Evolutionary conservation across 345 rosid genomes (phyloP), one percentile per base, ranked within the genome.

Genomic region (Capsella bursapastoris): DNA sequence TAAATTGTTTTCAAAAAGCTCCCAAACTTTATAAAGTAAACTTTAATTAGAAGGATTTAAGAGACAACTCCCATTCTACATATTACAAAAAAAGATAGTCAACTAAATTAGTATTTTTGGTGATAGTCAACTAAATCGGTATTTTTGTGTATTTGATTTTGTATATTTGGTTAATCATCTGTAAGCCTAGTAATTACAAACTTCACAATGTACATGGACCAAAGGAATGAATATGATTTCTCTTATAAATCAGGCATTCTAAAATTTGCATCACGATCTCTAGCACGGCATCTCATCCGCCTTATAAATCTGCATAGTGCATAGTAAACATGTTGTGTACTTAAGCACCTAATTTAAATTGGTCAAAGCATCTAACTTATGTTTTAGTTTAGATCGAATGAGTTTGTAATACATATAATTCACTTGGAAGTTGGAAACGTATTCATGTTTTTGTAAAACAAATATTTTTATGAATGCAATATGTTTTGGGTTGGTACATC

Each of bases 201-300:
- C 32, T 5, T 52, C 63, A 32, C 38, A 34, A 64, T 44, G 64
- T 43, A 18, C 18, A 18, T 18, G 18, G 18, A 18, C 18, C 70
- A 31, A 35, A 38, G 2, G 52, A 50, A 50, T 51, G 6, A 50
- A 61, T 40, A 7, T 40, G 22, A 49, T 49, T 14, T 57, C 43
- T 57, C 43, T 57, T n/a, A 10, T 1, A 41, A 32, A 56, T 12
- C 11, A 48, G 25, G 40, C 41, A 31, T n/a, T 45, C 10, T 31
- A 32, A 63, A 43, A 43, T 8, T 53, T 52, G 37, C 55, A 2
- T 71, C 67, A 71, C 67, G 67, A 59, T 71, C 58, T 71, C 14
- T 48, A 48, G 13, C 50, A 14, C 40, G 13, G 22, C 75, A 27
- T 38, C 50, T 56, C 12, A 29, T 56, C 38, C 67, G 50, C 50